Evolutionary conservation across 75 land plant genomes (phyloP), one percentile per base, ranked within the genome.

Genomic region (Pinus taeda): DNA sequence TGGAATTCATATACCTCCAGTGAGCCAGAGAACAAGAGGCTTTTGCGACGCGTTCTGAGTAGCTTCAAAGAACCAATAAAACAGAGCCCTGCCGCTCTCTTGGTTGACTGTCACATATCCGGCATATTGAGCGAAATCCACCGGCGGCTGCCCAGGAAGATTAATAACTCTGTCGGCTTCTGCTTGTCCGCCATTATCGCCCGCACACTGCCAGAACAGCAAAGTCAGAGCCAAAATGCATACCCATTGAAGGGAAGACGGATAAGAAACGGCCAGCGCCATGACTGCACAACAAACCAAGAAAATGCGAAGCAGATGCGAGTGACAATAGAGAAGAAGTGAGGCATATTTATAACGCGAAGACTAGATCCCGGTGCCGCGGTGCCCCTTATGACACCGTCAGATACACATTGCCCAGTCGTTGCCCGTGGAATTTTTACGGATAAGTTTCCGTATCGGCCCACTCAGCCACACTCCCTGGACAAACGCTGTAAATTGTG

Each of bases 61-160:
- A 13, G 90, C 90, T 60, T 88, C 87, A 64, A 88, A 82, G 80
- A 88, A 85, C 90, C 87, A 88, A 71, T 88, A 88, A 76, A 88
- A 88, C 57, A 85, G 80, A 0, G 87, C 82, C 63, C 78, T 84
- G 18, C 77, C 83, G 15, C 71, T 67, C 0, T 60, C 15, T 24
- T 62, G 70, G 18, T 79, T 36, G 39, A 85, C 72, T 30, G 58
- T 66, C 15, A 88, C 75, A 67, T 88, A 84, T 20, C 90, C 90
- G 0, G 90, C 74, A 70, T 85, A 88, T 79, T 88, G 90, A 17
- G 37, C 4, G 78, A 85, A 88, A 13, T 21, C 37, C 55, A 85
- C 87, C 49, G 75, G 6, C 63, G 89, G 89, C 73, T 88, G 84
- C 5, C 90, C 90, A 0, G 90, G 90, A 45, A 88, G 69, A 17